Conservation (phyloP, 495 filamentous ascomycete species). For the Haplographium delicatum region DNA sequence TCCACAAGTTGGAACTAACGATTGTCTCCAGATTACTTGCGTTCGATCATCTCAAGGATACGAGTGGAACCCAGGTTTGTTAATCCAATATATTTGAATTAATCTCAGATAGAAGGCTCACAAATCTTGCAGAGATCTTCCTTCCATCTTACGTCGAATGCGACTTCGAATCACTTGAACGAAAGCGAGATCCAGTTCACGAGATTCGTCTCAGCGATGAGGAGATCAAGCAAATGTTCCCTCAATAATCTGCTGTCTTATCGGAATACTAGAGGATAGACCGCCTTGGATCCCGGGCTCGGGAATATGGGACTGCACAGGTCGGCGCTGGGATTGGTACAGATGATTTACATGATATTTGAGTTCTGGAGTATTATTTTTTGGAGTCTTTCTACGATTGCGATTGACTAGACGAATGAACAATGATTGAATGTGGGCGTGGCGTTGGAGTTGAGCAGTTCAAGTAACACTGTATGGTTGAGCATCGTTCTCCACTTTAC, state of each 20-base stretch:
- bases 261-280: slow-evolving; percentile 16
- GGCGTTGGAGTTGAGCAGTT: slow-evolving; percentile 17
- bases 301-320: slow-evolving; percentile 16
- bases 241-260: slow-evolving; percentile 33
- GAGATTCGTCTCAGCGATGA: slow-evolving; percentile 63
- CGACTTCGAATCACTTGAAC: slow-evolving; percentile 56
- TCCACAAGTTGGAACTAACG: slow-evolving; percentile 10
- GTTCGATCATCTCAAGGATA: slow-evolving; percentile 65
- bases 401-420: slow-evolving; percentile 16
- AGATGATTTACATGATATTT: slow-evolving; percentile 25
- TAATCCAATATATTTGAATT: background rate
- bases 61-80: slow-evolving; percentile 62
- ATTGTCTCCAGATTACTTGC: slow-evolving; percentile 54
- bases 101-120: slow-evolving; percentile 1
- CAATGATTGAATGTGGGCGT: slow-evolving; percentile 8
- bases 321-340: slow-evolving; percentile 20
- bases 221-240: slow-evolving; percentile 52
- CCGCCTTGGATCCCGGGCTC: slow-evolving; percentile 4
- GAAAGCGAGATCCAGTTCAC: slow-evolving; percentile 60
- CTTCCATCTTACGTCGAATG: slow-evolving; percentile 51
- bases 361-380: slow-evolving; percentile 21
- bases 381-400: slow-evolving; percentile 3
- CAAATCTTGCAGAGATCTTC: slow-evolving; percentile 40
- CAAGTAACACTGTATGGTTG: slow-evolving; percentile 2
- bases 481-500: slow-evolving; percentile 6